Evolutionary conservation across 352 stramenopile genomes (phyloP), one percentile per base, ranked within the genome.

Genomic region (Detonula confervacea): DNA sequence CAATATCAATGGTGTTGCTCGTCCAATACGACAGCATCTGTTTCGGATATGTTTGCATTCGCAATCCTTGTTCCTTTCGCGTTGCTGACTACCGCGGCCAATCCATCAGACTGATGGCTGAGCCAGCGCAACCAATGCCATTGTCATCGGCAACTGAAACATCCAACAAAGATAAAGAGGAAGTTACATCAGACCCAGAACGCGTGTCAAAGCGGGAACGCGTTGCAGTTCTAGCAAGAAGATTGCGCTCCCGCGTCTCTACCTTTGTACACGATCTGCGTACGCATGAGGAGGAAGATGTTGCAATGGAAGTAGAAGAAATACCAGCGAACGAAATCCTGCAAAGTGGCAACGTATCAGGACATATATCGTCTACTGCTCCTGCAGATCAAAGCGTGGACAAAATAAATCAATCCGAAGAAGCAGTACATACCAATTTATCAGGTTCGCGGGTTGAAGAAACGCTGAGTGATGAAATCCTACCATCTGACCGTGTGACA

Each of bases 121-220:
- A 42, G 33, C 33, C 33, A 42, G n/a, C n/a, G n/a, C 33, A 42
- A 42, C 33, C 33, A 42, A 5, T 12, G 11, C 33, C 33, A 42
- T 42, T 11, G 11, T 42, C 33, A 42, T 11, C 33, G 33, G 11
- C 11, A 5, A 42, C 33, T n/a, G 33, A 42, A 12, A 42, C 33
- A 42, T 11, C 33, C 33, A 42, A 12, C 33, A 42, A 5, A 42
- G 33, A 42, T 11, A 42, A 5, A 42, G 11, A 42, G 33, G 33
- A 42, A 42, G 33, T n/a, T n/a, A n/a, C 5, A 42, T 5, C 11
- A 11, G 11, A 42, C 5, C 33, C 14, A 22, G 18, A 11, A 8
- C 56, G 56, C 30, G n/a, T 24, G 27, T 65, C 56, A 16, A 47
- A 18, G 16, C 56, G 56, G 42, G 51, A 65, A 8, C 56, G 56